phyloP scores from a whole-genome alignment of 108 stramenopile genomes.

The Bacterosira constricta region DNA sequence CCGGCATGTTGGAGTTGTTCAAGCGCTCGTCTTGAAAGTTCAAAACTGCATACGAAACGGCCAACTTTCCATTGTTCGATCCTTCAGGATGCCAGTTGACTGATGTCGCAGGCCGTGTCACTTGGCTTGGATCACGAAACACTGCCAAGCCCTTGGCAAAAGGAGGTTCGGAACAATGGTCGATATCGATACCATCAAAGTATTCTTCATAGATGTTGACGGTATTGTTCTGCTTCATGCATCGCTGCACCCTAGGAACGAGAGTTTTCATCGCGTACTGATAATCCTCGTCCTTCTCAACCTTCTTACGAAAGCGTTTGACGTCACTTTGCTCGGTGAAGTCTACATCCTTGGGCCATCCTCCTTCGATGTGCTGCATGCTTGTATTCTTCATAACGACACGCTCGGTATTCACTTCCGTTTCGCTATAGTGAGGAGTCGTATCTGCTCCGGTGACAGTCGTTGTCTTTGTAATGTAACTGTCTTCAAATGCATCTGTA shows the following conservation, averaged over 20 bases:
- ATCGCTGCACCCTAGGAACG: slow-evolving; percentile 74
- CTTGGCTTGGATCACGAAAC: slow-evolving; percentile 80
- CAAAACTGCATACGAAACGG: slow-evolving; percentile 82
- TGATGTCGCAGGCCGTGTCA: slow-evolving; percentile 78
- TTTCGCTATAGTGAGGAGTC: slow-evolving; percentile 54
- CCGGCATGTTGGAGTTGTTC: slow-evolving; percentile 47
- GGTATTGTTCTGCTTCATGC: slow-evolving; percentile 91
- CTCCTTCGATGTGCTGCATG: slow-evolving; percentile 87
- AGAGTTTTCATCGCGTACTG: slow-evolving; percentile 73
- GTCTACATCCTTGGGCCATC: slow-evolving; percentile 94
- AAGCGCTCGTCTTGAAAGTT: slow-evolving; percentile 85
- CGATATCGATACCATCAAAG: slow-evolving; percentile 57
- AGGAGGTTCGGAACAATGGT: slow-evolving; percentile 84
- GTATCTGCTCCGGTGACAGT: slow-evolving; percentile 32
- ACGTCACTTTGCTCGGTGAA: slow-evolving; percentile 82
- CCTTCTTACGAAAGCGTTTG: slow-evolving; percentile 80
- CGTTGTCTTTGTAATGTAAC: slow-evolving; percentile 44
- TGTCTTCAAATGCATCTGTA: slow-evolving; percentile 49
- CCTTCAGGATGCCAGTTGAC: slow-evolving; percentile 94
- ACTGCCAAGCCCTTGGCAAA: slow-evolving; percentile 90
- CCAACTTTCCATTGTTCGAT: slow-evolving; percentile 63
- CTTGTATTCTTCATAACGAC: slow-evolving; percentile 68
- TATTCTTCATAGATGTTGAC: slow-evolving; percentile 90
- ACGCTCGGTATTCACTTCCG: slow-evolving; percentile 82
- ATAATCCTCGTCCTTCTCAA: slow-evolving; percentile 88